phyloP scores from a whole-genome alignment of 495 filamentous ascomycete species.

The Penicillium steckii region DNA sequence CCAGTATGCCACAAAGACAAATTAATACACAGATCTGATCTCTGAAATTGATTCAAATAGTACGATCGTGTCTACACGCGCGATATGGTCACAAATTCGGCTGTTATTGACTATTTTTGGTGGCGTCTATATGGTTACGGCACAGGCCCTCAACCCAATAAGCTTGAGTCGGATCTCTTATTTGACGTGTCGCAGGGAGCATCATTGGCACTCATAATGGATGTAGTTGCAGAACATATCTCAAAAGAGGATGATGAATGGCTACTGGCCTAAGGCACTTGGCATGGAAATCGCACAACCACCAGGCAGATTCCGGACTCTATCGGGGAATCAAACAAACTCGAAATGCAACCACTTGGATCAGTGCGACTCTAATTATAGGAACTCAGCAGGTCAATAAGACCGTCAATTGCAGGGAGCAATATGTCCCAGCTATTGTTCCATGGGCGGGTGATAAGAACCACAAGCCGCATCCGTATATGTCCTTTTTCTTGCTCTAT shows the following conservation, averaged over 20 bases:
- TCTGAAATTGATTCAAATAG: slow-evolving; percentile 3
- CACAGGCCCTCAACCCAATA: slow-evolving; percentile 24
- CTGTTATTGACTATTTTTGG: slow-evolving; percentile 26
- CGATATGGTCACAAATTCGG: slow-evolving; percentile 26
- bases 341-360: slow-evolving; percentile 24
- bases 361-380: slow-evolving; percentile 29
- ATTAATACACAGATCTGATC: neutral
- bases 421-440: slow-evolving; percentile 30
- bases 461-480: slow-evolving; percentile 26
- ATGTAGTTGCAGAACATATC: slow-evolving; percentile 18
- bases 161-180: slow-evolving; percentile 23
- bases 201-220: slow-evolving; percentile 22
- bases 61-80: slow-evolving; percentile 30
- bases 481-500: slow-evolving; percentile 26
- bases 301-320: slow-evolving; percentile 23
- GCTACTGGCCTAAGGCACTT: slow-evolving; percentile 6
- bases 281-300: slow-evolving; percentile 21
- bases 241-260: slow-evolving; percentile 7
- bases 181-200: slow-evolving; percentile 27
- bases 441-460: slow-evolving; percentile 29
- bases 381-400: slow-evolving; percentile 25
- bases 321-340: slow-evolving; percentile 14
- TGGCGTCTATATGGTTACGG: slow-evolving; percentile 29
- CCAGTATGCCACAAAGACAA: slow-evolving; percentile 2
- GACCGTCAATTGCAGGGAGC: slow-evolving; percentile 16